Evolutionary conservation across 1,284 basidiomycete species (phyloP).

Genomic region (Coriolopsis trogii): DNA sequence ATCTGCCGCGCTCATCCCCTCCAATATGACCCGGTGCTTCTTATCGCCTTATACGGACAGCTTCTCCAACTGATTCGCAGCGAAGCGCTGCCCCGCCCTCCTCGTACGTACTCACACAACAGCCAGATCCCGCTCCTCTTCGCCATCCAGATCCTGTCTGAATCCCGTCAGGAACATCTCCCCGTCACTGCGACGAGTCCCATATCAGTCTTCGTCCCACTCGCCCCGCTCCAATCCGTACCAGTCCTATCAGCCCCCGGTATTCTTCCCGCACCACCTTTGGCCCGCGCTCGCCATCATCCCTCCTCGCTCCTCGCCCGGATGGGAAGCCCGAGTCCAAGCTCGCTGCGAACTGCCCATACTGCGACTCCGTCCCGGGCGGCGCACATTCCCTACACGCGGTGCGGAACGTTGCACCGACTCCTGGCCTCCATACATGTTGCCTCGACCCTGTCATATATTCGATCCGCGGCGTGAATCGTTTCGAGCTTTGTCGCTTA

Average conservation of each 20-base stretch:
- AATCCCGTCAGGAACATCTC: conserved; percentile 6
- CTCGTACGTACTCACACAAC: conserved; percentile 11
- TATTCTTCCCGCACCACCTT: too few relatives aligned
- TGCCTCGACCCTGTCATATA: neutral
- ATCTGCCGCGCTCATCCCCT: neutral
- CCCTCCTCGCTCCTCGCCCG: too few relatives aligned
- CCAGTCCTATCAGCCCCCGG: too few relatives aligned
- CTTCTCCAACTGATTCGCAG: conserved; percentile 23
- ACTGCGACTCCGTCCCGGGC: conserved; percentile 1
- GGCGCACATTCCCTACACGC: conserved; percentile 7
- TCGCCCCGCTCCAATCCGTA: neutral
- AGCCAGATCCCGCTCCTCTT: neutral
- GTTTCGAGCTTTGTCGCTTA: conserved; percentile 2
- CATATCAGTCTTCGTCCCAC: neutral
- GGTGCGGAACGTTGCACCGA: conserved; percentile 1
- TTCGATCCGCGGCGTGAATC: conserved; percentile 20
- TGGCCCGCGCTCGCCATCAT: too few relatives aligned
- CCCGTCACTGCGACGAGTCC: neutral
- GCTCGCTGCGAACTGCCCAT: conserved; percentile 1
- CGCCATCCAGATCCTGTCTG: neutral
- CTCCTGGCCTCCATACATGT: neutral
- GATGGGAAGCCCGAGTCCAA: too few relatives aligned
- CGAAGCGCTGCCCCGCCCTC: neutral
- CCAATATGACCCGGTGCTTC: conserved; percentile 1
- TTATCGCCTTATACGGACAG: conserved; percentile 12